Evolutionary conservation across 2,329 filamentous ascomycete species (phyloP), one percentile per base, ranked within the genome.

Genomic region (Microsporum canis): DNA sequence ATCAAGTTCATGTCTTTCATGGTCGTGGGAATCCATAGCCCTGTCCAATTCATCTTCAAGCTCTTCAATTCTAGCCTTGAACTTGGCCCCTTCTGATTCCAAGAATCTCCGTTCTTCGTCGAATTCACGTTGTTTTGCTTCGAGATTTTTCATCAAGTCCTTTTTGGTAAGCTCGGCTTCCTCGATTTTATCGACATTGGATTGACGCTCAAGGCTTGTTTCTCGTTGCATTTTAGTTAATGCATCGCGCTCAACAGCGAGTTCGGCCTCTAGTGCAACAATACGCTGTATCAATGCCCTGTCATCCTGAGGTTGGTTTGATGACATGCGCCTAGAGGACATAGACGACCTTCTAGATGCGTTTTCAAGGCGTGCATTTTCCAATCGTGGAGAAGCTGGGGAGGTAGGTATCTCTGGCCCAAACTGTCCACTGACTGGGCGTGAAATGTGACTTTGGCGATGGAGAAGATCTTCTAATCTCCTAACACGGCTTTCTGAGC

Each of bases 91-190:
- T 71, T 97, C 91, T 14, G 84, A 80, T 67, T 96, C 89, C 0
- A 97, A 79, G 7, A 86, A 88, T 68, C 88, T 89, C 43, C 94
- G 84, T 73, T 97, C 92, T 57, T 86, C 85, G 39, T 88, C 80
- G 66, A 96, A 96, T 69, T 97, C 94, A 31, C 84, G 85, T 73
- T 96, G 90, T 65, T 95, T 83, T 10, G 91, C 88, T 70, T 97
- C 91, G 77, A 99, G 89, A 69, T 99, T 99, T 65, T 89, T 87
- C 75, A 99, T 85, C 7, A 99, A 83, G 72, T 97, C 94, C 67
- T 88, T 88, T 73, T 99, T 99, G 0, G 88, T 96, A 2, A 89
- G 91, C 67, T 94, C 89, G 4, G 84, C 89, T 72, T 97, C 92
- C 65, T 94, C 85, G 63, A 96, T 68, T 78, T 82, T 76, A 82